Evolutionary conservation across 139 green algal genomes (phyloP), one percentile per base, ranked within the genome.

Genomic region (Coelastrella sp.): DNA sequence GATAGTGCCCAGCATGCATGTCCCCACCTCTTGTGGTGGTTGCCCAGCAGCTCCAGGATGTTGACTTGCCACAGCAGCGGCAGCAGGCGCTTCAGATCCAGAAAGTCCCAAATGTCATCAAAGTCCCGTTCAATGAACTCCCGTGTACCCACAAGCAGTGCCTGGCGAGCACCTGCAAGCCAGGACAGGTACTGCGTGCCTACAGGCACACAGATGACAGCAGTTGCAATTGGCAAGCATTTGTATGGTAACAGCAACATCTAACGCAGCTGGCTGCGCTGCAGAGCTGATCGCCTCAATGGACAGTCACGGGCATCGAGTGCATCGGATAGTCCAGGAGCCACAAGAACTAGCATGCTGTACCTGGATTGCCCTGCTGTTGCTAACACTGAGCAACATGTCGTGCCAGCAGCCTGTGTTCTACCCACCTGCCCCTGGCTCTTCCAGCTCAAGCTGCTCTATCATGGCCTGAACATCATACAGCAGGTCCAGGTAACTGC

Each of bases 41-140:
- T 92, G 1, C 92, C 93, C 60, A 98, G 93, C 86, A 98, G 90
- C 89, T 97, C 94, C 49, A 91, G 25, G 10, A 94, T 25, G 76
- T 96, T 94, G 25, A 97, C 91, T 6, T 91, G 72, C 17, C 80
- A 70, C 87, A 98, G 88, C 88, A 97, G 92, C 7, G 95, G 94
- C 84, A 97, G 89, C 81, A 98, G 87, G 35, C 90, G 88, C 24
- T 70, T 78, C 27, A 91, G 86, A 66, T 93, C 91, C 12, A 93
- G 78, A 12, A 96, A 91, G 61, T 97, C 94, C n/a, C 24, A 15
- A n/a, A 94, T 8, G 15, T 76, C 72, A 8, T 87, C 73, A 76
- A 96, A 96, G 84, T 98, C 96, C 6, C 91, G 82, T 7, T 95
- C 94, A 60, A 99, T 99, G 93, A 99, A 99, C 57, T 92, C 87